Evolutionary conservation across 257 asterid genomes (phyloP), one percentile per base, ranked within the genome.

Genomic region (Fraxinus cuspidata): DNA sequence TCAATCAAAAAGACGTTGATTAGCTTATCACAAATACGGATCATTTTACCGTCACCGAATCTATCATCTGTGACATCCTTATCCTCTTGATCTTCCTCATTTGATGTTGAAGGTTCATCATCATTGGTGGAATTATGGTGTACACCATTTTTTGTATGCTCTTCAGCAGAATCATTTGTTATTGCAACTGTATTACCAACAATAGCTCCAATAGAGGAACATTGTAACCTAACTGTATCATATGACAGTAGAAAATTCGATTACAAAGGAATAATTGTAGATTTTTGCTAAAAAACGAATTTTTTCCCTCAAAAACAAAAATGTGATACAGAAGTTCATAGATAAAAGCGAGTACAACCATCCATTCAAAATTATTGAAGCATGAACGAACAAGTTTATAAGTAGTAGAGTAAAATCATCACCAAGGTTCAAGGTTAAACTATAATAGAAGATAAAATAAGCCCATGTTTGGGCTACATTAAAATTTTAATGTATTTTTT

Each of bases 1-100:
- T 96, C 98, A 53, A 93, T 89, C 97, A 90, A 77, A 83, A 96
- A 96, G 56, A 96, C 94, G 68, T 84, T 91, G 75, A 96, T 93
- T 67, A 96, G 86, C 77, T 92, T 92, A 84, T 96, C 92, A 58
- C 96, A 93, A 42, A 93, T 86, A 15, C 92, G 90, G 71, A 74
- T 71, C 97, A 90, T 92, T 80, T 92, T 90, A 49, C 71, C 73
- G 42, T 84, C 91, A 82, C 85, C 92, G 83, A 79, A 12, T 47
- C 77, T 81, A 47, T 87, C 96, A 83, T 42, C 69, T 78, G 71
- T 72, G 53, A 63, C 86, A 56, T 82, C 78, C 58, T 49, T 35
- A 23, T 81, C 87, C 65, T 83, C 66, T 18, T 4, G 32, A 32
- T 68, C 81, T 66, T 81, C 78, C 63, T 35, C 83, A 40, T 79